phyloP scores from a whole-genome alignment of 306 rosid species.

The Echinosophora koreensis region DNA sequence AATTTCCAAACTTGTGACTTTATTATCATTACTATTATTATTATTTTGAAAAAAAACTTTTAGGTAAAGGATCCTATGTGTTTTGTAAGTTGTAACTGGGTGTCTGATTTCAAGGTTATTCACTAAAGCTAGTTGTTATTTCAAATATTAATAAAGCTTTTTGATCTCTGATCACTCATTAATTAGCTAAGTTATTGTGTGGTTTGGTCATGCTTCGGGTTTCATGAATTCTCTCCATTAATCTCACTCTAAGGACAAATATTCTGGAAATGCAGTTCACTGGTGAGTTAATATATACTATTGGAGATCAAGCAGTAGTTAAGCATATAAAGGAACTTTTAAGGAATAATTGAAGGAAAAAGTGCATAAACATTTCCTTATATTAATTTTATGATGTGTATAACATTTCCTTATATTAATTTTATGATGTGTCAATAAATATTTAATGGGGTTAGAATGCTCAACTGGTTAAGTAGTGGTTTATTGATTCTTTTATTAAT shows the following conservation, averaged over 20 bases:
- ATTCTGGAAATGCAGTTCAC: slow-evolving; percentile 17
- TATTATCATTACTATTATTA: background rate
- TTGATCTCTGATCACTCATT: slow-evolving; percentile 23
- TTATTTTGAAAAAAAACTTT: background rate
- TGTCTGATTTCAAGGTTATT: slow-evolving; percentile 33
- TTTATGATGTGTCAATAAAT: no score
- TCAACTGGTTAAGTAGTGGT: no score
- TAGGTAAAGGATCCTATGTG: slow-evolving; percentile 41
- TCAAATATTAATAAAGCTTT: background rate
- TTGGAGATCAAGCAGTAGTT: background rate
- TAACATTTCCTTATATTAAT: no score
- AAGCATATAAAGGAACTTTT: background rate
- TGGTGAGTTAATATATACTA: background rate
- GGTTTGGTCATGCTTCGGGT: slow-evolving; percentile 2
- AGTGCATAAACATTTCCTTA: no score
- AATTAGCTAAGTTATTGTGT: slow-evolving; percentile 29
- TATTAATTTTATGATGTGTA: no score
- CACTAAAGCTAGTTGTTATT: background rate
- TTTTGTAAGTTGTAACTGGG: slow-evolving; percentile 19
- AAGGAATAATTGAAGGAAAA: no score
- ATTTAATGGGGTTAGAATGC: no score
- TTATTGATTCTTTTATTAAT: no score
- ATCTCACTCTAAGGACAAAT: no score
- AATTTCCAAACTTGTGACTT: slow-evolving; percentile 8
- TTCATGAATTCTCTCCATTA: slow-evolving; percentile 25